Base-by-base conservation (phyloP, 1,284 basidiomycete species). In the Abortiporus biennis region DNA sequence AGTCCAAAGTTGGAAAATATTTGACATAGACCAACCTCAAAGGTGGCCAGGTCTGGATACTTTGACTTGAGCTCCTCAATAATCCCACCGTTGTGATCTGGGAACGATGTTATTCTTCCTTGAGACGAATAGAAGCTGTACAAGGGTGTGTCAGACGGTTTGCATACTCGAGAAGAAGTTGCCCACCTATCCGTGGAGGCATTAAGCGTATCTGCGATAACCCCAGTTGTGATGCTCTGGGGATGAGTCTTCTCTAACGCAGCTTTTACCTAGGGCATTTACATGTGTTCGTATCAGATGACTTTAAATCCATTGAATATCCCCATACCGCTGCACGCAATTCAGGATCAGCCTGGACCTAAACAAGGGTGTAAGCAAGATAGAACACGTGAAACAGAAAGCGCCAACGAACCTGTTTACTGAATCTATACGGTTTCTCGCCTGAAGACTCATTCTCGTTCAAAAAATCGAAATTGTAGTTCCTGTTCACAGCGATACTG, bases 111-210 rank as follows among this genome's bases (percentile, higher is more conserved):
- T 49, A 78, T 78, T 43, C 88, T 70, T 30, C 88, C 88, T 64
- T 92, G 88, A 11, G 85, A 87, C 33, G 85, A 85, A 66, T 92
- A 91, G 63, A 91, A 91, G 58, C 85, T 87, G 50, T 13, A 42
- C 30, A 36, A 23, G 38, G 25, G 32, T 43, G 22, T 36, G 37
- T 36, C 24, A n/a, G 27, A 25, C 42, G 23, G 23, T 34, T 32
- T 38, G 11, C 23, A 42, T 48, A 42, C 35, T 46, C 37, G 45
- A 42, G 27, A 42, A 42, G 40, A 38, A 35, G 37, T 38, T 19
- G 45, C 50, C 36, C 50, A 81, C 84, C 85, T 87, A 62, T 88
- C 85, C 36, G 85, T 77, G 44, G 84, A 85, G 21, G 85, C 85
- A 52, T 87, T 88, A 17, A 80, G 65, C 16, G 68, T 68, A 46